Conservation (phyloP, 1,284 basidiomycete genomes). For the Rhizoctonia solani region DNA sequence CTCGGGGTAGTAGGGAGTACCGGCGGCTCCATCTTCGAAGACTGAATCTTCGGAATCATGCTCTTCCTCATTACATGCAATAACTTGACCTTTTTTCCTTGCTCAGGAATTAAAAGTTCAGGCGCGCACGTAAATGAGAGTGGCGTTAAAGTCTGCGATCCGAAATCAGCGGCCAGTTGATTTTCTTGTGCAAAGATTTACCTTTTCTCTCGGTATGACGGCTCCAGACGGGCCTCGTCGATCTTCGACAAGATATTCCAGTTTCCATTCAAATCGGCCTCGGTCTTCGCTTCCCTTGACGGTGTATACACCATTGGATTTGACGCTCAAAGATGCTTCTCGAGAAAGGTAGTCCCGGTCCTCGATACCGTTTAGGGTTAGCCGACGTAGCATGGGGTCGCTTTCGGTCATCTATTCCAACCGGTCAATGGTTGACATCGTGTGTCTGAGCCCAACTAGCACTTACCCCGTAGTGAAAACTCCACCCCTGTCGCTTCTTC, state of each 20-base stretch:
- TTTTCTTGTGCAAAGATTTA: conserved; percentile 35
- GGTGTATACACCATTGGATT: conserved; percentile 70
- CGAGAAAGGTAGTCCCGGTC: conserved; percentile 71
- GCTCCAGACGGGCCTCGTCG: conserved; percentile 54
- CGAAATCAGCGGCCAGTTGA: neutral
- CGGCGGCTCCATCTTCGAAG: conserved; percentile 37
- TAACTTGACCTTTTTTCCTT: conserved; percentile 66
- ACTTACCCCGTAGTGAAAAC: conserved; percentile 65
- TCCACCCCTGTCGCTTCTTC: conserved; percentile 57
- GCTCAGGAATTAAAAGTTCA: conserved; percentile 60
- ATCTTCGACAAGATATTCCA: conserved; percentile 74
- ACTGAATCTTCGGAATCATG: conserved; percentile 56
- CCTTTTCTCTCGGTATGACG: conserved; percentile 63
- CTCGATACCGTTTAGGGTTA: conserved; percentile 66
- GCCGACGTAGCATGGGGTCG: conserved; percentile 64
- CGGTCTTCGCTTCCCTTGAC: conserved; percentile 64
- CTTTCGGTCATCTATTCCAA: conserved; percentile 58
- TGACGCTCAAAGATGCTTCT: conserved; percentile 67
- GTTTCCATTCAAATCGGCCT: conserved; percentile 65
- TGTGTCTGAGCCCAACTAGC: neutral
- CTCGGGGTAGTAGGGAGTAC: conserved; percentile 14
- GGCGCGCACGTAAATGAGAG: conserved; percentile 75
- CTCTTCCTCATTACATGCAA: conserved; percentile 72
- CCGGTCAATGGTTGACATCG: neutral
- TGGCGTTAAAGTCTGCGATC: conserved; percentile 58